Base-by-base conservation (phyloP, 345 rosid genomes). In the Geranium brycei region DNA sequence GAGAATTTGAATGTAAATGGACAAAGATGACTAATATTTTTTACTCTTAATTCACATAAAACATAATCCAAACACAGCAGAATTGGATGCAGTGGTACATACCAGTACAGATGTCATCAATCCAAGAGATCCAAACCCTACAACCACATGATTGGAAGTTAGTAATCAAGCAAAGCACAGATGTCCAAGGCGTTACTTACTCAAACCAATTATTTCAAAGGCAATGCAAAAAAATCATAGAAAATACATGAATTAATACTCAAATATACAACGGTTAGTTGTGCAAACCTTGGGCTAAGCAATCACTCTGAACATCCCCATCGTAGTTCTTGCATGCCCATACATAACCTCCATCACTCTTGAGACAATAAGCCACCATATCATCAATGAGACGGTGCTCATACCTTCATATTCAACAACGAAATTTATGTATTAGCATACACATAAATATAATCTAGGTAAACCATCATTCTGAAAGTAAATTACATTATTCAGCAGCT, bases 271-370 rank as follows among this genome's bases (percentile, higher is more conserved):
- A 19, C 28, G 28, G 59, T 60, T 63, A 64, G 40, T 32, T 63
- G 28, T 15, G 66, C 82, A 53, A 68, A 87, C 99, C 99, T 88
- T 93, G 97, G 58, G 99, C 99, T 59, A 93, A 68, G 81, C 90
- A 90, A 83, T 93, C 99, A 73, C 99, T 93, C 71, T 93, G 99
- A 64, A 93, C 99, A 82, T 93, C 99, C 71, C 98, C 98, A 80
- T 91, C 98, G 75, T 91, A 91, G 79, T 91, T 91, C 77, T 91
- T 91, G 85, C 99, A 93, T 8, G 99, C 97, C 97, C 99, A 93
- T 19, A 93, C 99, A 65, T 90, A 93, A 64, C 96, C 97, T 69
- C 99, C 99, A 62, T 90, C 99, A 31, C 99, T 93, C 85, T 90
- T 93, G 31, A 93, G 73, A 31, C 95, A 95, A 75, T 90, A 93